Evolutionary conservation across 108 stramenopile species (phyloP), one percentile per base, ranked within the genome.

Genomic region (Aureococcus anophagefferens): DNA sequence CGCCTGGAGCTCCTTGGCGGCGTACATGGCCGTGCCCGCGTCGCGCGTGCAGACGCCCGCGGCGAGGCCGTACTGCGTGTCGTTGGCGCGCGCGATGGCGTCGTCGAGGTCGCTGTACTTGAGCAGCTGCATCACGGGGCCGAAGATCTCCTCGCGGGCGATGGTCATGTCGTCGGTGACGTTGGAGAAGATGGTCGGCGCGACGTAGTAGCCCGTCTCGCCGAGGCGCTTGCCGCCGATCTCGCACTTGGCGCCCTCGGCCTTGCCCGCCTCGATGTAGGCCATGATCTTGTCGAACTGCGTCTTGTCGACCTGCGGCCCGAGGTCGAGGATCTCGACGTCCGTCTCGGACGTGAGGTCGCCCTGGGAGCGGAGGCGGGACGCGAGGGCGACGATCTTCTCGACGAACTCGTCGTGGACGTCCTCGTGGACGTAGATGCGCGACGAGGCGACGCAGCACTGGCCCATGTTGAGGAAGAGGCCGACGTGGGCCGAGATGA

Each of bases 81-180:
- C 71, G 73, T 94, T 92, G 36, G 93, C 91, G 3, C 85, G 72
- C 32, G 74, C 30, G 33, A 91, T 67, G 18, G 76, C 93, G 68
- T 94, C 90, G 44, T 83, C 84, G 35, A 90, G 88, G n/a, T 85
- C 85, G 45, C 88, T 84, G 81, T 92, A 96, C 30, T 84, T 75
- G 17, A 44, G 67, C 40, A 91, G 79, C 68, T 63, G 16, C 78
- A 87, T 76, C 34, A 87, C 84, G 13, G 86, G 86, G 21, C 87
- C 87, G 63, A 88, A 88, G 44, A 90, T 84, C 66, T 88, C 87
- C 66, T 86, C 84, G 30, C 73, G 66, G 28, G 72, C 82, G 40
- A 89, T 78, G 17, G 74, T 79, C 73, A 77, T 79, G 44, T 84
- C 74, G 51, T 72, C 77, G 33, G 51, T 65, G 13, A 74, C 74